These are phyloP conservation scores for Raddia distichophylla DNA, from an alignment of 176 grass and related monocot species.

Conservation along the genomic window DNA sequence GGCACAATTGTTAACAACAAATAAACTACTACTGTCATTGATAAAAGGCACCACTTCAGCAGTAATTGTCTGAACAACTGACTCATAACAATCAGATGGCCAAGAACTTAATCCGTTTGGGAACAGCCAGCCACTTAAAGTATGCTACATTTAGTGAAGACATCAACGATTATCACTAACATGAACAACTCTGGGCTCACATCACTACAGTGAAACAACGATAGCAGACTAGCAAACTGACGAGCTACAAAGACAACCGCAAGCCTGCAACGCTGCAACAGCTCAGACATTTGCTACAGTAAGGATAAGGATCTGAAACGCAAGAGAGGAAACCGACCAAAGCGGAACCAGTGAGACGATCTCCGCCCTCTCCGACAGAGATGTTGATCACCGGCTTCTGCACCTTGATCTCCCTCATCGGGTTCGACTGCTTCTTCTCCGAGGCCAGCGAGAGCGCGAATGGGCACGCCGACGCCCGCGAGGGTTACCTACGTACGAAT, in stretches of 20 bases:
- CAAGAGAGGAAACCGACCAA: not conserved
- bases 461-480: not conserved
- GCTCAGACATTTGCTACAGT: too few species aligned
- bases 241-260: not conserved
- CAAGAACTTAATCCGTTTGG: not conserved
- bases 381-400: constrained; percentile 69
- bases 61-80: not conserved
- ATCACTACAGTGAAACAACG: not conserved
- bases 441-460: constrained; percentile 39
- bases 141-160: not conserved
- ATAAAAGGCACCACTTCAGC: too few species aligned
- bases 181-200: not conserved
- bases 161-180: not conserved
- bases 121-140: not conserved
- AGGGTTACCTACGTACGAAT: not conserved
- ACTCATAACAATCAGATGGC: not conserved
- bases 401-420: constrained; percentile 75
- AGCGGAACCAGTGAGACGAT: constrained; percentile 63
- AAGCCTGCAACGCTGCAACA: too few species aligned
- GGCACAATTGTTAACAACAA: too few species aligned
- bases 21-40: too few species aligned
- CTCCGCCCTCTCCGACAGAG: constrained; percentile 75
- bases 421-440: constrained; percentile 63
- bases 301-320: not conserved
- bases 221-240: not conserved